Conservation (phyloP, 306 rosid species). For the Vigna angularis region DNA sequence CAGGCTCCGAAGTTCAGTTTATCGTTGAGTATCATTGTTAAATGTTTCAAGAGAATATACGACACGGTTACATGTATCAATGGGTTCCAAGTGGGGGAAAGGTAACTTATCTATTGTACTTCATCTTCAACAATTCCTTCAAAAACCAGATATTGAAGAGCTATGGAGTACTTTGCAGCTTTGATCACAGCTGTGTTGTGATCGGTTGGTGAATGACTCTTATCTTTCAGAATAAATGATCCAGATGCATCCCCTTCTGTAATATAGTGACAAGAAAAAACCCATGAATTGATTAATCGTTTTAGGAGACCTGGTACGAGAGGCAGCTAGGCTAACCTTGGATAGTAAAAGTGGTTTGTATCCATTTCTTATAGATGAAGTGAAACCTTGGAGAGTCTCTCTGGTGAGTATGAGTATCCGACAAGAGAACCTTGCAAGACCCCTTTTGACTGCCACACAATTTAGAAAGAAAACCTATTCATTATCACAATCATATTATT, state of each 20-base stretch:
- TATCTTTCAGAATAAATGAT: constrained; percentile 62
- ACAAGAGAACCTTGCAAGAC: constrained; percentile 79
- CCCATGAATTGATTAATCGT: neutral
- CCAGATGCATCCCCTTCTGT: constrained; percentile 70
- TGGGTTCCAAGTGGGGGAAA: neutral
- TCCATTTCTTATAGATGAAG: constrained; percentile 93
- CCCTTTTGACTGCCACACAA: constrained; percentile 58
- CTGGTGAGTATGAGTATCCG: constrained; percentile 82
- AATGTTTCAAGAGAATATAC: constrained; percentile 7
- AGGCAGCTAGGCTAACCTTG: constrained; percentile 62
- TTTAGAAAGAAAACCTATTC: constrained; percentile 10
- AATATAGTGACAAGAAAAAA: constrained; percentile 17
- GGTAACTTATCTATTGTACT: constrained; percentile 26
- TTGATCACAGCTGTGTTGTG: constrained; percentile 35
- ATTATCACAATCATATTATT: neutral
- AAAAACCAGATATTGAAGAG: constrained; percentile 76
- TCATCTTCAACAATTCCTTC: constrained; percentile 59
- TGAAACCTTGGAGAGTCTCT: constrained; percentile 83
- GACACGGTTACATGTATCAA: too few species aligned
- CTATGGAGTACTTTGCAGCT: constrained; percentile 78
- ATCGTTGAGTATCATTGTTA: neutral
- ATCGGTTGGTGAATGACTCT: constrained; percentile 46
- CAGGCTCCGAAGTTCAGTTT: neutral
- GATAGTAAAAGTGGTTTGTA: constrained; percentile 70
- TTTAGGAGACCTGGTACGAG: neutral